A percentile compares a stretch with the other conserved stretches of the same genome.
These are phyloP conservation scores for Xylariaceae sp. DNA, from an alignment of 2,329 filamentous ascomycete genomes.

Conservation along the genomic window DNA sequence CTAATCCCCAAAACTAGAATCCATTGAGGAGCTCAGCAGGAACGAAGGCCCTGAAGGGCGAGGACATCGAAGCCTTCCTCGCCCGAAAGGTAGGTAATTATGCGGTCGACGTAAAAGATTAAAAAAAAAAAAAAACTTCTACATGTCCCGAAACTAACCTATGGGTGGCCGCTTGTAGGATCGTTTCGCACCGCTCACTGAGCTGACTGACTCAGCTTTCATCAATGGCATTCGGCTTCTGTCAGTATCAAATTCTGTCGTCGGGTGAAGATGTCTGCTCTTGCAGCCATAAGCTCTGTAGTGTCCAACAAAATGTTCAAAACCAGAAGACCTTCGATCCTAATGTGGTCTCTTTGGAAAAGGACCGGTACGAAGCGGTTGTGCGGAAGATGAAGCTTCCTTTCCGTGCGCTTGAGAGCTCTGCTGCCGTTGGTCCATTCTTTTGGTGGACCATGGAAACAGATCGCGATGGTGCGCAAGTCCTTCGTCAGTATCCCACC, in stretches of 20 bases:
- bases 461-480: conserved; percentile 17
- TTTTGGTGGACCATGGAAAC: conserved; percentile 29
- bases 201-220: background rate
- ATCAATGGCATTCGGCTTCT: conserved; percentile 7
- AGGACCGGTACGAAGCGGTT: conserved; percentile 21
- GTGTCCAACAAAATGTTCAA: conserved; percentile 17
- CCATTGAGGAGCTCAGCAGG: background rate
- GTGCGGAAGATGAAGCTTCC: conserved; percentile 25
- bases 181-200: conserved; percentile 6
- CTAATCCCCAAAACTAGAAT: conserved; percentile 1
- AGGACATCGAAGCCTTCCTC: conserved; percentile 14
- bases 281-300: background rate
- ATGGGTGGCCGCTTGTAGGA: too few species aligned
- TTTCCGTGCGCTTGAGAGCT: conserved; percentile 23
- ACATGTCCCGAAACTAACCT: too few species aligned
- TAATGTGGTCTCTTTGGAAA: conserved; percentile 20
- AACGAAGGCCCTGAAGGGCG: conserved; percentile 1
- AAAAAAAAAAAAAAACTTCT: too few species aligned
- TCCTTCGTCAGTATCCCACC: conserved; percentile 18
- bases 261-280: background rate
- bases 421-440: conserved; percentile 29
- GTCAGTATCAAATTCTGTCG: background rate
- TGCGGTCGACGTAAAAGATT: too few species aligned
- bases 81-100: conserved; percentile 7
- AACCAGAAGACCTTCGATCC: conserved; percentile 25